A percentile compares a stretch with the other conserved stretches of the same genome.
Conservation (phyloP, 768 basidiomycete genomes). For the Dendrothele bispora region DNA sequence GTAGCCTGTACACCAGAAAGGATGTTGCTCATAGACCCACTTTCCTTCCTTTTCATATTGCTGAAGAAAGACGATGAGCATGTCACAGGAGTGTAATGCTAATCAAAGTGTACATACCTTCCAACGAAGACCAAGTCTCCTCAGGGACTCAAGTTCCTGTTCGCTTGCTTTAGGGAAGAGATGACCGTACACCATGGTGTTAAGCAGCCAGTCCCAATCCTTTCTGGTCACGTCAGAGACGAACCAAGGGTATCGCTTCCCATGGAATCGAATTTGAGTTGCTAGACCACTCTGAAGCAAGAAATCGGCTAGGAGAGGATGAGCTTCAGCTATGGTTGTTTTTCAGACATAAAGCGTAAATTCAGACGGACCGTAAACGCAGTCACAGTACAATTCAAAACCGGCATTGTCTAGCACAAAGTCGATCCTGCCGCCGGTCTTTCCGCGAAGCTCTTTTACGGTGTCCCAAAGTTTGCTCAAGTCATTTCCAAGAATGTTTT, state of each 20-base stretch:
- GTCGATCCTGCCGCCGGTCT: constrained; percentile 72
- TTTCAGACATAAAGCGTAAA: background rate
- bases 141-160: constrained; percentile 76
- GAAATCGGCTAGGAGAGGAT: constrained; percentile 69
- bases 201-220: constrained; percentile 92
- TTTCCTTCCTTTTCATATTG: constrained; percentile 91
- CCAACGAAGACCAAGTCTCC: constrained; percentile 82
- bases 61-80: constrained; percentile 31
- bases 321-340: too few relatives aligned
- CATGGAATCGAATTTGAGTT: constrained; percentile 86
- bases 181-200: constrained; percentile 88
- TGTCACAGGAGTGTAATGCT: constrained; percentile 1
- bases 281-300: constrained; percentile 88
- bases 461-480: constrained; percentile 70
- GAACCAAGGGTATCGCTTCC: constrained; percentile 95
- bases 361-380: constrained; percentile 67
- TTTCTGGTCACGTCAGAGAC: constrained; percentile 90
- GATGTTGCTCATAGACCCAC: constrained; percentile 94
- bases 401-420: constrained; percentile 90
- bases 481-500: constrained; percentile 93
- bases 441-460: constrained; percentile 66
- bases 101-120: constrained; percentile 51
- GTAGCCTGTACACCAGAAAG: constrained; percentile 96
- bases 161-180: constrained; percentile 86
- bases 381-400: constrained; percentile 86